phyloP scores from a whole-genome alignment of 2,329 filamentous ascomycete genomes.

The Aureobasidium sp. region DNA sequence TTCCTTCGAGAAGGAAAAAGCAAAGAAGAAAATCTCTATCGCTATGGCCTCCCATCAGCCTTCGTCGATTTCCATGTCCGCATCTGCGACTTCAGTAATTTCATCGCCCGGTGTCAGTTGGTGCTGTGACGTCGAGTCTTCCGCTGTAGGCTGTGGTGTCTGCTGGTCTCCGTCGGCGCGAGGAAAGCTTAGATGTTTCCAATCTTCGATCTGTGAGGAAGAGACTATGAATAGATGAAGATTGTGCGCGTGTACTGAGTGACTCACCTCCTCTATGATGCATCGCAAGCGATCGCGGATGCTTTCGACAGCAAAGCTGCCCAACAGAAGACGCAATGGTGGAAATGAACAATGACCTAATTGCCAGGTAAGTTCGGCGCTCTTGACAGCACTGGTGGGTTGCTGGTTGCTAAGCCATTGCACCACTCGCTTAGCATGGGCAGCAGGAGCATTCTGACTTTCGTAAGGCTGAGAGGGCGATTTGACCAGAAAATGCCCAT shows the following conservation, averaged over 20 bases:
- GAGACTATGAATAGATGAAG: constrained; percentile 10
- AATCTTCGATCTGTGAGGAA: constrained; percentile 31
- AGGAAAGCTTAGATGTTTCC: constrained; percentile 34
- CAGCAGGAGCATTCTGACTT: constrained; percentile 68
- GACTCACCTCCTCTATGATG: constrained; percentile 79
- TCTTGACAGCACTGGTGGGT: constrained; percentile 86
- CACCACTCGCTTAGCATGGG: constrained; percentile 84
- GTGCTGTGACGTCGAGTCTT: constrained; percentile 12
- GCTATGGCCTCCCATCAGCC: constrained; percentile 15
- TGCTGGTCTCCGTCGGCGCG: constrained; percentile 24
- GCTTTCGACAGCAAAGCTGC: constrained; percentile 92
- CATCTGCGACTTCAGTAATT: constrained; percentile 16
- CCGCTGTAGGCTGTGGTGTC: constrained; percentile 9
- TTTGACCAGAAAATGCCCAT: constrained; percentile 89
- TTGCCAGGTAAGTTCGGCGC: constrained; percentile 88
- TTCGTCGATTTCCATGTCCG: constrained; percentile 19
- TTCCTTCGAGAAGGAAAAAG: constrained; percentile 3
- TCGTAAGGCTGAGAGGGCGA: constrained; percentile 75
- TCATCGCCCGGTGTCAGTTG: constrained; percentile 14
- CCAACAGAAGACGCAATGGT: constrained; percentile 75
- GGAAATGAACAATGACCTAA: constrained; percentile 92
- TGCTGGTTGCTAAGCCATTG: constrained; percentile 92
- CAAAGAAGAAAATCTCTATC: neutral
- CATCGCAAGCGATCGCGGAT: constrained; percentile 82
- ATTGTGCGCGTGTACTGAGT: neutral